phyloP scores from a whole-genome alignment of 2,329 filamentous ascomycete genomes.

The Sarocladium brachiariae region DNA sequence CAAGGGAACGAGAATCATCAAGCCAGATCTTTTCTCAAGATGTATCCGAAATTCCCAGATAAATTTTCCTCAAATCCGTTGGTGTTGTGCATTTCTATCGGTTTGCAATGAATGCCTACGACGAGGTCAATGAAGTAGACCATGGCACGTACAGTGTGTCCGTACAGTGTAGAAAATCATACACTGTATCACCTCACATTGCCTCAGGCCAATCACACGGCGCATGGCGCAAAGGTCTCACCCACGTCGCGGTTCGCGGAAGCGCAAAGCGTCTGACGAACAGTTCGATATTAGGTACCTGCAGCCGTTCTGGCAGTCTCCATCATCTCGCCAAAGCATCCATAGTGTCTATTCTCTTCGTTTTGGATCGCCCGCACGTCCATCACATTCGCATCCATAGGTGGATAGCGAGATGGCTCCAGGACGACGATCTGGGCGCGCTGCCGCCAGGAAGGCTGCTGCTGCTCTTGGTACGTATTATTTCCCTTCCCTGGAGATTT shows the following conservation, averaged over 20 bases:
- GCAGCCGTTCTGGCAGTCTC: not conserved
- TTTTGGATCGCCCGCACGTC: no score
- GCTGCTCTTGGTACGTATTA: conserved; percentile 43
- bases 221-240: conserved; percentile 3
- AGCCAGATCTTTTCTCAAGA: no score
- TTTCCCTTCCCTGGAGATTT: not conserved
- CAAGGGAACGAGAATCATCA: no score
- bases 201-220: conserved; percentile 7
- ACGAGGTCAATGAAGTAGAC: no score
- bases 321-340: not conserved
- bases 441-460: conserved; percentile 46
- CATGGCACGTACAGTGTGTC: conserved; percentile 1
- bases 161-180: no score
- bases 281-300: not conserved
- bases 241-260: conserved; percentile 7
- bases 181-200: conserved; percentile 1
- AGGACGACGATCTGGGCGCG: conserved; percentile 44
- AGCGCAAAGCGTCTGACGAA: conserved; percentile 2
- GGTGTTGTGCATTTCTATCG: no score
- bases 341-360: no score
- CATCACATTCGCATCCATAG: no score
- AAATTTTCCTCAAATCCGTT: no score
- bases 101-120: no score
- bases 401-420: conserved; percentile 13
- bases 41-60: no score